Evolutionary conservation across 129 eudicot genomes (phyloP).

Genomic region (Pittosporum tobira): DNA sequence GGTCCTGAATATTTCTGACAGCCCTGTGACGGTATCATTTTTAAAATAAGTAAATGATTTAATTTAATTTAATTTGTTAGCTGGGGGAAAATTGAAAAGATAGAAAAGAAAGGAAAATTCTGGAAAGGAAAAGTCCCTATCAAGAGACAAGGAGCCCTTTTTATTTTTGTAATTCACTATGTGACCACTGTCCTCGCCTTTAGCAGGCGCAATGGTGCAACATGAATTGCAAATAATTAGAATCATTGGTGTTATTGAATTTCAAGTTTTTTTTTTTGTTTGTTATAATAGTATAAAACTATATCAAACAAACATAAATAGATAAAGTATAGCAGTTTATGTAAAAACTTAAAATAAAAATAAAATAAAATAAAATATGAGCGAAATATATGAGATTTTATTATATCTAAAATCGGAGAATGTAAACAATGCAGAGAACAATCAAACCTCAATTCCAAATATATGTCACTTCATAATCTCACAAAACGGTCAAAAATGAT

Average conservation of each 20-base stretch:
- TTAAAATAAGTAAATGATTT: slow-evolving; percentile 1
- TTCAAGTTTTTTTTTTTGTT: neutral
- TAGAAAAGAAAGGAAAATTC: neutral
- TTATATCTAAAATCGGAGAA: too few relatives aligned
- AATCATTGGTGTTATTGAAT: neutral
- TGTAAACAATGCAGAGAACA: too few relatives aligned
- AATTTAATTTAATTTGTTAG: slow-evolving; percentile 13
- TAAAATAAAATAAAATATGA: too few relatives aligned
- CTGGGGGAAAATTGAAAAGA: slow-evolving; percentile 3
- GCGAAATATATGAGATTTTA: too few relatives aligned
- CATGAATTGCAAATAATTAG: neutral
- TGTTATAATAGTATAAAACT: too few relatives aligned
- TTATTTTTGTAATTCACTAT: slow-evolving; percentile 14
- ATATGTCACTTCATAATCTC: too few relatives aligned
- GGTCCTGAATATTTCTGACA: slow-evolving; percentile 13
- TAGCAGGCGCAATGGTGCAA: slow-evolving; percentile 1
- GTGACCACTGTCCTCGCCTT: slow-evolving; percentile 16
- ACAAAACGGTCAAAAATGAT: too few relatives aligned
- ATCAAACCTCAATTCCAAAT: too few relatives aligned
- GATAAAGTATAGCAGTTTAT: too few relatives aligned
- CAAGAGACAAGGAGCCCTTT: slow-evolving; percentile 22
- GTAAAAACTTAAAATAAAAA: too few relatives aligned
- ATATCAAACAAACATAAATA: too few relatives aligned
- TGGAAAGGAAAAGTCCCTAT: slow-evolving; percentile 4
- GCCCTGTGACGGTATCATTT: slow-evolving; percentile 8